Base-by-base conservation (phyloP, 768 basidiomycete species). In the Imleria badia region DNA sequence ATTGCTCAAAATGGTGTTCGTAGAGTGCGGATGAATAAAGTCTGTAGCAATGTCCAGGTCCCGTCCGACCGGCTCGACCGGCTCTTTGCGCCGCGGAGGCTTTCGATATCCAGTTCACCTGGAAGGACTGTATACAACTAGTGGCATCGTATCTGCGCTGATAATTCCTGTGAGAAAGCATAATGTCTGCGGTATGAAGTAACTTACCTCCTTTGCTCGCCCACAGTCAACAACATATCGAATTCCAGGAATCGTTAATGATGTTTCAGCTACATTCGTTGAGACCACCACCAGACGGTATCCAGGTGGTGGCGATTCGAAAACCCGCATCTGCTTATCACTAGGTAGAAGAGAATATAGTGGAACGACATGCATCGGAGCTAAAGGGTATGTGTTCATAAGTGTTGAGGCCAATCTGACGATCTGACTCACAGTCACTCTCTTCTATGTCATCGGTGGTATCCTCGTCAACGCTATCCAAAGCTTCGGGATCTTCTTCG, bases 161-260 rank as follows among this genome's bases (percentile, higher is more conserved):
- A 38, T 49, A 47, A 48, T 14, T 12, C 17, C 34, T 19, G 20
- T 63, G 40, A 58, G 42, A 40, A 41, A 5, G 8, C 2, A 45
- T 22, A 14, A 34, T 19, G 31, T 45, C 38, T 39, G 17, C 7
- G 38, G 29, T 14, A 33, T 35, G 47, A 35, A 55, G 36, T 15
- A 30, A 49, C 65, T 36, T 60, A 91, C 92, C 79, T 98, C 94
- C 73, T 99, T 98, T 6, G 91, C 93, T 60, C 95, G 81, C 6
- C 96, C 96, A 63, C 89, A 89, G 67, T 99, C 96, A 29, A 99
- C 85, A n/a, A 99, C 96, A 71, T 99, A 99, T 15, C 91, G 89
- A 63, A 99, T 95, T 7, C 91, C 91, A 23, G 96, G 96, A 55
- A 99, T 99, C 0, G 96, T 98, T 31, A 98, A 76, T 8, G 96